Percentiles rank a stretch among this genome's conserved stretches.
phyloP scores from a whole-genome alignment of 2,329 filamentous ascomycete genomes.

The Rhynchosporium secalis region DNA sequence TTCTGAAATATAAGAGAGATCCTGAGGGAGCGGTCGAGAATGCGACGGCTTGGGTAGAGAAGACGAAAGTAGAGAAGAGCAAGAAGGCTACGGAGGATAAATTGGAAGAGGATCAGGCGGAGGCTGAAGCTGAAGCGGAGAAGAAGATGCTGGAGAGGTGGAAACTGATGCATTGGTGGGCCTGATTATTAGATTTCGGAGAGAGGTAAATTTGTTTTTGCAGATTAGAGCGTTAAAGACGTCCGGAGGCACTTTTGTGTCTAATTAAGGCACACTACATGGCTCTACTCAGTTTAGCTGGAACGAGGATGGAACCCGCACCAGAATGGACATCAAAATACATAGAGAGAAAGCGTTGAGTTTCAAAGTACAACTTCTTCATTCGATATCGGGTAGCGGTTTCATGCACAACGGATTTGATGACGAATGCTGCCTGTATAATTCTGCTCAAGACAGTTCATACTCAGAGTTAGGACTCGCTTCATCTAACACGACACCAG shows the following conservation, averaged over 20 bases:
- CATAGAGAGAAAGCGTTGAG: not conserved
- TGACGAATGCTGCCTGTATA: too few species aligned
- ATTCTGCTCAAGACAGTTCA: too few species aligned
- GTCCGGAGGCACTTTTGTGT: not conserved
- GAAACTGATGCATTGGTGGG: conserved; percentile 3
- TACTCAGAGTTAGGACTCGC: too few species aligned
- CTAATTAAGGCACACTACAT: not conserved
- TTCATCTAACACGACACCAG: too few species aligned
- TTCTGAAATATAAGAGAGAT: conserved; percentile 61
- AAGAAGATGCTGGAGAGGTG: conserved; percentile 9
- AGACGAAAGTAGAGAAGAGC: conserved; percentile 50
- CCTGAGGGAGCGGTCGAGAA: conserved; percentile 56
- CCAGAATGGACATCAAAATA: not conserved
- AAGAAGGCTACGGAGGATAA: conserved; percentile 36
- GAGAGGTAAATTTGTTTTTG: too few species aligned
- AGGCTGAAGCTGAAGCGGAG: conserved; percentile 29
- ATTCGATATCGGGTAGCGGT: not conserved
- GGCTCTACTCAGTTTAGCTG: too few species aligned
- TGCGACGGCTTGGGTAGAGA: conserved; percentile 54
- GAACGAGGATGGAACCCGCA: not conserved
- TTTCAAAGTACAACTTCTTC: not conserved
- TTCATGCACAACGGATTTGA: too few species aligned
- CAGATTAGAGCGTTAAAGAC: too few species aligned
- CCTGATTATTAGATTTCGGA: too few species aligned
- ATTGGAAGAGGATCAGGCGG: conserved; percentile 33